Evolutionary conservation across 225 moss, liverwort and hornwort genomes (phyloP).

Genomic region (Rhytidiadelphus loreus): DNA sequence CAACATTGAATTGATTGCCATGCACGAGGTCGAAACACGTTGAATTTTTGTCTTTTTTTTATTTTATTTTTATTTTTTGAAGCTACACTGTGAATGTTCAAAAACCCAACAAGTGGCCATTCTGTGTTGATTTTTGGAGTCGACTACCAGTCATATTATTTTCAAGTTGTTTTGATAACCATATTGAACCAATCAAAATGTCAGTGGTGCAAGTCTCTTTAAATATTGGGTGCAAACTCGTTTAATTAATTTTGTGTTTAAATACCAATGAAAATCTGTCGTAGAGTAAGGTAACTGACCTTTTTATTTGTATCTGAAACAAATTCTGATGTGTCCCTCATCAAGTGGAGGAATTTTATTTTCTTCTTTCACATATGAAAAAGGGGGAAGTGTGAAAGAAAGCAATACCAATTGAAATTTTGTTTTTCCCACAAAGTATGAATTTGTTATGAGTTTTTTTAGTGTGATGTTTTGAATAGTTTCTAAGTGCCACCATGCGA

Average conservation of each 20-base stretch:
- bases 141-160: background rate
- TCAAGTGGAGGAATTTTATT: fast-evolving
- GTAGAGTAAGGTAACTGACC: no score
- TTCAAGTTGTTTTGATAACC: background rate
- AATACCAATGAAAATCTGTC: no score
- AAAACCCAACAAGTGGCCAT: background rate
- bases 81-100: no score
- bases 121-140: background rate
- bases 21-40: background rate
- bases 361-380: no score
- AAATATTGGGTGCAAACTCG: background rate
- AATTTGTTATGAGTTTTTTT: background rate
- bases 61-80: no score
- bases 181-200: background rate
- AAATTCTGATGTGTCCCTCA: no score
- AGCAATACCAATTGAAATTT: background rate
- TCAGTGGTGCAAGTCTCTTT: background rate
- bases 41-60: background rate
- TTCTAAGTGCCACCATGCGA: background rate
- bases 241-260: background rate
- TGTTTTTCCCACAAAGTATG: background rate
- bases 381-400: background rate
- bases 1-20: background rate
- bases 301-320: no score
- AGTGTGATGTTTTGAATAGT: fast-evolving